Percentiles rank a stretch among this genome's conserved stretches.
phyloP scores from a whole-genome alignment of 2,329 filamentous ascomycete species.

The Cladobotryum protrusum region DNA sequence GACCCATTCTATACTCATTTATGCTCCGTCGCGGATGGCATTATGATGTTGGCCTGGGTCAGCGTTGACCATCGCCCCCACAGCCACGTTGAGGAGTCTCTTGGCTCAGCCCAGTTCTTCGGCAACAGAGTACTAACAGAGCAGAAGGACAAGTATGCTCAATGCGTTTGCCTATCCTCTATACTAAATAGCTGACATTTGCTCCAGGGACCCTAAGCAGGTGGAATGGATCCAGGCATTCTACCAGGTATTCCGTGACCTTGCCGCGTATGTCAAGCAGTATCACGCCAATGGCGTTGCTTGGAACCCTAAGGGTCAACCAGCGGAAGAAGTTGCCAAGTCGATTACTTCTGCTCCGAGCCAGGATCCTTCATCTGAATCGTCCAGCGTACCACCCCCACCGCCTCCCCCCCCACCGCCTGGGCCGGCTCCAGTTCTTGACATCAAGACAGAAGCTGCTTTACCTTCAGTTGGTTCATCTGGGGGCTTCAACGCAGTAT shows the following conservation, averaged over 20 bases:
- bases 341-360: conserved; percentile 41
- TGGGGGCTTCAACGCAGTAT: conserved; percentile 76
- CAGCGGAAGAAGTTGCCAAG: conserved; percentile 60
- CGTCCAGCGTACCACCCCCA: conserved; percentile 40
- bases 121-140: conserved; percentile 92
- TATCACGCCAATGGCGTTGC: conserved; percentile 72
- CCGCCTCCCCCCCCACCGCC: conserved; percentile 66
- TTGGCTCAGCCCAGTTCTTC: conserved; percentile 84
- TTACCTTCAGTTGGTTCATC: conserved; percentile 26
- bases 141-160: conserved; percentile 61
- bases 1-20: conserved; percentile 74
- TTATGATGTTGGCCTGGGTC: conserved; percentile 86
- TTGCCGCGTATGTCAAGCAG: conserved; percentile 77
- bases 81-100: conserved; percentile 77
- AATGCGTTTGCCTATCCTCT: not conserved
- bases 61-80: conserved; percentile 74
- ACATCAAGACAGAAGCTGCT: conserved; percentile 43
- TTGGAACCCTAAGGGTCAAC: conserved; percentile 77
- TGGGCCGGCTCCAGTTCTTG: conserved; percentile 60
- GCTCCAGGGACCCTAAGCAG: conserved; percentile 64
- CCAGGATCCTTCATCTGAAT: conserved; percentile 31
- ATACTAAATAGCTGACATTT: conserved; percentile 7
- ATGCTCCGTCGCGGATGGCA: conserved; percentile 82
- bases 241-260: conserved; percentile 80
- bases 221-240: conserved; percentile 90